Evolutionary conservation across 1,284 basidiomycete genomes (phyloP).

Genomic region (Sporisorium scitamineum): DNA sequence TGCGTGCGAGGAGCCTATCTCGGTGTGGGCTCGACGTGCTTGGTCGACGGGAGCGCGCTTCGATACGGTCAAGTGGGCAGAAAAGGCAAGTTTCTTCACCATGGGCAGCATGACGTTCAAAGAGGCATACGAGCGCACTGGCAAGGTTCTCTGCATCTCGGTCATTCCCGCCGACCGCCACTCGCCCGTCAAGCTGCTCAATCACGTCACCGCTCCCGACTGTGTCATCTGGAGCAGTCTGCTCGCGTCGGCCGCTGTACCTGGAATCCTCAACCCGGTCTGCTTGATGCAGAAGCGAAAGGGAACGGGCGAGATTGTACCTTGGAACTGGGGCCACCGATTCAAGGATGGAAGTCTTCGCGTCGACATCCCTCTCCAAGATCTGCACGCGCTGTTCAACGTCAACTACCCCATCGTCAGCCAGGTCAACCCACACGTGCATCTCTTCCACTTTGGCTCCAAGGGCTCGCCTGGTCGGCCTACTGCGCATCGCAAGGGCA

Average conservation of each 20-base stretch:
- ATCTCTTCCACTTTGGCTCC: constrained; percentile 96
- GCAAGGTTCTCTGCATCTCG: constrained; percentile 88
- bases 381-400: constrained; percentile 77
- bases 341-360: constrained; percentile 67
- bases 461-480: constrained; percentile 92
- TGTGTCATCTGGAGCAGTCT: constrained; percentile 75
- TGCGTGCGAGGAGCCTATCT: constrained; percentile 82
- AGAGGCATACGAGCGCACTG: constrained; percentile 93
- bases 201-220: constrained; percentile 95
- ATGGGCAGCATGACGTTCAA: constrained; percentile 93
- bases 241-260: constrained; percentile 67
- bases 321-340: constrained; percentile 88
- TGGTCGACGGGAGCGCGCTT: constrained; percentile 92
- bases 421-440: constrained; percentile 96
- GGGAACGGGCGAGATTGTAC: constrained; percentile 80
- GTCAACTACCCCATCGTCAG: constrained; percentile 95
- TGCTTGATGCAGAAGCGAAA: constrained; percentile 92
- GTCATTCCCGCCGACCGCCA: constrained; percentile 95
- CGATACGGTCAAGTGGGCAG: constrained; percentile 88
- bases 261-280: constrained; percentile 72
- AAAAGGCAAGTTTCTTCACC: constrained; percentile 83
- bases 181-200: constrained; percentile 89
- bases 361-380: constrained; percentile 94
- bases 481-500: constrained; percentile 89
- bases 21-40: constrained; percentile 81